phyloP scores from a whole-genome alignment of 1,139 yeast genomes.

The Saccharomycopsis phalli region DNA sequence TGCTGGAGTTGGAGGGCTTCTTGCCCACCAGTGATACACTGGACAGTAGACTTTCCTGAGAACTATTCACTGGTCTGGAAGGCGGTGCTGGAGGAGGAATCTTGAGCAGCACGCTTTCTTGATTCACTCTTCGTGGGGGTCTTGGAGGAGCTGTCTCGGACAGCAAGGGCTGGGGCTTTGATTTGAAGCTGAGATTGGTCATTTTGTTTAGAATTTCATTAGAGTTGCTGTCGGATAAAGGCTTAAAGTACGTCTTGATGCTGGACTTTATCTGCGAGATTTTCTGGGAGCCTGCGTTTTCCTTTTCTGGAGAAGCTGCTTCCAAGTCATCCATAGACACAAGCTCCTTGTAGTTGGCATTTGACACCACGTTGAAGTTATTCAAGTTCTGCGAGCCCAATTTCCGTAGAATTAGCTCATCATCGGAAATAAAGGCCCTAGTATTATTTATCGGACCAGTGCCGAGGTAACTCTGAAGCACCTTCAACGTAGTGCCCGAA shows the following conservation, averaged over 20 bases:
- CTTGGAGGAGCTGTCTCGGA: constrained; percentile 3
- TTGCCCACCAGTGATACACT: not conserved
- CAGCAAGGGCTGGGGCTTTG: not conserved
- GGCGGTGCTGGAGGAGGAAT: not conserved
- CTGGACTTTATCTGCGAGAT: constrained; percentile 6
- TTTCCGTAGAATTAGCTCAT: constrained; percentile 7
- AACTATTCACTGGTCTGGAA: not conserved
- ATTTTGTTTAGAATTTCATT: constrained; percentile 1
- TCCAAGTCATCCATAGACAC: not conserved
- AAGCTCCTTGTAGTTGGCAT: constrained; percentile 1
- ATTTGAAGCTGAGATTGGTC: not conserved
- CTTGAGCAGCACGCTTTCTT: not conserved
- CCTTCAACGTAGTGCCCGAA: not conserved
- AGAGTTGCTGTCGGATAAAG: constrained; percentile 5
- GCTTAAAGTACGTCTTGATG: constrained; percentile 12
- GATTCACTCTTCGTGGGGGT: constrained; percentile 7
- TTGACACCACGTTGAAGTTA: constrained; percentile 16
- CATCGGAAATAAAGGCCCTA: not conserved
- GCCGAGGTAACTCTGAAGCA: not conserved
- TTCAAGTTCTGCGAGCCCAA: constrained; percentile 11
- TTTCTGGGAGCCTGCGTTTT: constrained; percentile 1
- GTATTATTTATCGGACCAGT: too few species aligned
- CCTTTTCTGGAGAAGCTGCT: constrained; percentile 3
- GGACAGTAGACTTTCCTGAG: not conserved
- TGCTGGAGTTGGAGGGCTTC: not conserved